These are phyloP conservation scores for Trichoderma semiorbis DNA, from an alignment of 2,329 filamentous ascomycete genomes.

Conservation along the genomic window DNA sequence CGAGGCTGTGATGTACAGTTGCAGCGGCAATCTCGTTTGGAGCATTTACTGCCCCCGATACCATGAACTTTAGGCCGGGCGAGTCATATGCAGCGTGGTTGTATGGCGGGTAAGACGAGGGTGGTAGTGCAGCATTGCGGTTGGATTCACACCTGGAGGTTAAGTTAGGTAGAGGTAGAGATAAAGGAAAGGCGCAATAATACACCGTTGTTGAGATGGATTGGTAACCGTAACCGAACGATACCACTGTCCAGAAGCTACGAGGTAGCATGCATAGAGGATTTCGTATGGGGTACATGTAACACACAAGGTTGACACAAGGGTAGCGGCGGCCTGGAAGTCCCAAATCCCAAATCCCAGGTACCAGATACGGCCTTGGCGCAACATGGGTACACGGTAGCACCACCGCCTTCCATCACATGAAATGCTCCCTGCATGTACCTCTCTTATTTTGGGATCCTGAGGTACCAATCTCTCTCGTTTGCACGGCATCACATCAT, in stretches of 20 bases:
- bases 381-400: background rate
- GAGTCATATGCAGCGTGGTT: background rate
- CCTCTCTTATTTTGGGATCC: background rate
- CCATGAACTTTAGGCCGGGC: background rate
- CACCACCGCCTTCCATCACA: background rate
- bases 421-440: background rate
- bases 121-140: background rate
- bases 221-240: background rate
- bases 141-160: background rate
- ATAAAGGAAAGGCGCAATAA: background rate
- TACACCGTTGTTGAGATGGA: background rate
- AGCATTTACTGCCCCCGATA: conserved; percentile 2
- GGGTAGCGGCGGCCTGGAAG: background rate
- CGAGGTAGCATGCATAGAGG: background rate
- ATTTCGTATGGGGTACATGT: background rate
- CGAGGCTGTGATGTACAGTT: background rate
- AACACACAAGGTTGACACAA: background rate
- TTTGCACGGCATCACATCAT: background rate
- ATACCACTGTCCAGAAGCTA: too few species aligned
- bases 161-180: background rate
- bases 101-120: background rate
- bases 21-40: background rate
- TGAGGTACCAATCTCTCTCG: background rate
- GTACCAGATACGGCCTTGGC: background rate
- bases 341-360: background rate